Evolutionary conservation across 2,329 filamentous ascomycete genomes (phyloP).

Genomic region (Camillea tinctor): DNA sequence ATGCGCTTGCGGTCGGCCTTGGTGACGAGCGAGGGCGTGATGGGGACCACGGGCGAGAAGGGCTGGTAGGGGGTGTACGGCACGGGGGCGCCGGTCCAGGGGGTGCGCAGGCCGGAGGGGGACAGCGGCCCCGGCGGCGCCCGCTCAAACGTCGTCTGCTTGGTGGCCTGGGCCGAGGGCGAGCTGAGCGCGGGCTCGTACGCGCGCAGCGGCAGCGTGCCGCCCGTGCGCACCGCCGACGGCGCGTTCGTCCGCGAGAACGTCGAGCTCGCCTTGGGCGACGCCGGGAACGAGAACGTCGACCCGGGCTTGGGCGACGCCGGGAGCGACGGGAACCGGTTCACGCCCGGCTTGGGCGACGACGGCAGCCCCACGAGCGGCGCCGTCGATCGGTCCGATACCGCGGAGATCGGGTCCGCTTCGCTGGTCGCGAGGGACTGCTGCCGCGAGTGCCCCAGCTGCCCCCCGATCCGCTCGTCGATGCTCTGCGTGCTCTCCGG

Average conservation of each 20-base stretch:
- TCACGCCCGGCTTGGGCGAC: constrained; percentile 41
- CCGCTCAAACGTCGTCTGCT: constrained; percentile 65
- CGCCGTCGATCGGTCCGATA: constrained; percentile 49
- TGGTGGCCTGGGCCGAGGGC: constrained; percentile 52
- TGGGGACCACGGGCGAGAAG: constrained; percentile 70
- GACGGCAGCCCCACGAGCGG: constrained; percentile 52
- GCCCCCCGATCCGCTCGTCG: constrained; percentile 52
- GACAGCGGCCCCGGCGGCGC: constrained; percentile 43
- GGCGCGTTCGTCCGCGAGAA: constrained; percentile 51
- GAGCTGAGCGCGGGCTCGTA: constrained; percentile 58
- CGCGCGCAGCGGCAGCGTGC: constrained; percentile 58
- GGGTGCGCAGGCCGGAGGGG: constrained; percentile 59
- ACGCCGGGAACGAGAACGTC: constrained; percentile 33
- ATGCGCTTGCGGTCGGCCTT: constrained; percentile 68
- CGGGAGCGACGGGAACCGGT: constrained; percentile 35
- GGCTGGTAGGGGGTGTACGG: constrained; percentile 81
- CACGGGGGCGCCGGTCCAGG: constrained; percentile 58
- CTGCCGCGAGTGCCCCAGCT: constrained; percentile 39
- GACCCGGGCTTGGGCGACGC: constrained; percentile 36
- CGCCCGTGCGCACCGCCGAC: constrained; percentile 56
- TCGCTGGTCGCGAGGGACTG: constrained; percentile 41
- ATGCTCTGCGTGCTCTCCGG: constrained; percentile 52
- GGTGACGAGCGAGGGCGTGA: constrained; percentile 73
- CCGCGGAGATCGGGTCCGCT: constrained; percentile 50
- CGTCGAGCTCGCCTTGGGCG: constrained; percentile 50